Base-by-base conservation (phyloP, 805 yeast genomes). In the Zygotorulaspora danielsina region DNA sequence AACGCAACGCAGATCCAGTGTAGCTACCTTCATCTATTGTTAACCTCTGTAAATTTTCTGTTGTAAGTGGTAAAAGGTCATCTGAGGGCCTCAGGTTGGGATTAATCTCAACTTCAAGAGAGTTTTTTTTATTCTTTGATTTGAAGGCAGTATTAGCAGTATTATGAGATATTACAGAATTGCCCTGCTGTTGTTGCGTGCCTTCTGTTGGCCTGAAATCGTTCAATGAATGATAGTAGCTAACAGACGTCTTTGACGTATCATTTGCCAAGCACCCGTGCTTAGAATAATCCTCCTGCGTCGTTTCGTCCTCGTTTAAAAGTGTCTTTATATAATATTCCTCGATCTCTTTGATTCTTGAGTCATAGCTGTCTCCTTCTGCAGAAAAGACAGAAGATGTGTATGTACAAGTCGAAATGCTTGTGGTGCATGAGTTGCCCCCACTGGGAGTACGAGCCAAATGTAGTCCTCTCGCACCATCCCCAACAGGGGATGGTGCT, bases 251-350 rank as follows among this genome's bases (percentile, higher is more conserved):
- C 24, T 38, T 38, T 6, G 42, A 34, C 3, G 29, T 27, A 18
- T 39, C 43, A n/a, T 38, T 39, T 5, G 19, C 9, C 27, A 20
- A 18, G 11, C n/a, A 19, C 9, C 34, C 45, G 22, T 32, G 35
- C 20, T 28, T 16, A 22, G 34, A 35, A 19, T 18, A 22, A 11
- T 25, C 38, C 19, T 33, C 43, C 22, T 32, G 36, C 6, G 13
- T 32, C 8, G 28, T 44, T 6, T 43, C 45, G 17, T 53, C 54
- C 10, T 59, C 63, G 28, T 47, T 49, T 30, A 59, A 38, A 38
- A 61, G 36, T 17, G 57, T 59, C 45, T 55, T 57, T 25, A 59
- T 28, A 26, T 61, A 61, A 43, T 61, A 57, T 18, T 56, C 63
- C 39, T 61, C 65, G n/a, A 61, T 55, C 38, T 61, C 65, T 27